Evolutionary conservation across 2,329 filamentous ascomycete genomes (phyloP), one percentile per base, ranked within the genome.

Genomic region (Hymenotorrendiella dingleyae): DNA sequence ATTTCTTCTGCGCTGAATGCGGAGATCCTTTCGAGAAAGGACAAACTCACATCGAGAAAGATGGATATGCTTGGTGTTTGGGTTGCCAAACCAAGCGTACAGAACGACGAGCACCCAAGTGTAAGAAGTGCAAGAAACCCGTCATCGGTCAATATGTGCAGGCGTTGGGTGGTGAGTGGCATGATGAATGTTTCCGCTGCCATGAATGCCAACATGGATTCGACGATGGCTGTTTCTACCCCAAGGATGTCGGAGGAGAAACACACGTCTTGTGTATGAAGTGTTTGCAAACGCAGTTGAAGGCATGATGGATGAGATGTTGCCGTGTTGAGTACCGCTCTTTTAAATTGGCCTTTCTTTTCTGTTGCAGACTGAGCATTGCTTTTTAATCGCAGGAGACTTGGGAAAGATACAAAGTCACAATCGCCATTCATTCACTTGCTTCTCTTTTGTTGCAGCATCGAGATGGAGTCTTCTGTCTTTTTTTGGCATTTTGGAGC

Each of bases 1-100:
- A 98, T 67, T 98, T 98, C 69, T 98, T 98, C 75, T 98, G 93
- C 61, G 93, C 93, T 30, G 89, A 98, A 71, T 98, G 93, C 62
- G 93, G 93, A 54, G 91, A 98, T 67, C 91, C 93, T 0, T 98
- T 98, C 62, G 87, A 74, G 53, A 71, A 73, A 36, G 77, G 76
- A 46, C 76, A 74, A 67, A 82, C 78, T 34, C 80, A 83, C 57
- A 82, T 98, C 42, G 93, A 98, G 63, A 95, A 95, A 66, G 91
- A 97, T 54, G 91, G 91, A 8, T 97, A 94, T 64, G 93, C 93
- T 4, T 98, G 93, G 90, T 98, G 93, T 65, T 78, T 97, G 35
- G 76, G 76, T 17, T 98, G 93, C 62, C 91, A 97, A 68, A 94
- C 90, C 11, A 86, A 89, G 60, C 80, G 93, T 24, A 96, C 89